Percentiles rank a stretch among this genome's conserved stretches.
Conservation (phyloP, 1,139 yeast species). For the Candida smagusa region DNA sequence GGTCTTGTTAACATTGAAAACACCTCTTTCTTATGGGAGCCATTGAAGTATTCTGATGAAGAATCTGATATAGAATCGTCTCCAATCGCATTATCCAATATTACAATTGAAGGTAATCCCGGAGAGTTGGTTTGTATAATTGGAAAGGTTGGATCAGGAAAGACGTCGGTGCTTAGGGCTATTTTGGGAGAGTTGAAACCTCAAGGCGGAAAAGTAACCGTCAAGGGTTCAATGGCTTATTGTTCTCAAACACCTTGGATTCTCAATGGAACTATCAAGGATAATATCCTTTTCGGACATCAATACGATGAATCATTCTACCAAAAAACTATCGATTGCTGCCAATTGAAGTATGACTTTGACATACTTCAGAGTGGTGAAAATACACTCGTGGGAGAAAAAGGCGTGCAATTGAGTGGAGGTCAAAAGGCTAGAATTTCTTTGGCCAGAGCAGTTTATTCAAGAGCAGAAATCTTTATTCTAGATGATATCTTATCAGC, state of each 20-base stretch:
- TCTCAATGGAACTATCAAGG: slow-evolving; percentile 19
- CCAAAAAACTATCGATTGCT: slow-evolving; percentile 18
- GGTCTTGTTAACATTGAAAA: slow-evolving; percentile 11
- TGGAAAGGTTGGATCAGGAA: slow-evolving; percentile 29
- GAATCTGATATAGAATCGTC: background rate
- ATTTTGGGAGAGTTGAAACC: slow-evolving; percentile 22
- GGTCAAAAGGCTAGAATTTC: slow-evolving; percentile 26
- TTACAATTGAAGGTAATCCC: slow-evolving; percentile 20
- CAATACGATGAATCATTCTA: slow-evolving; percentile 17
- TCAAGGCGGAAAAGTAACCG: slow-evolving; percentile 4
- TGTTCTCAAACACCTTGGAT: slow-evolving; percentile 24
- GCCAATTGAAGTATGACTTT: slow-evolving; percentile 20
- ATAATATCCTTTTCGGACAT: slow-evolving; percentile 22
- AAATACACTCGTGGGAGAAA: slow-evolving; percentile 23
- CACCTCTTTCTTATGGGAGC: slow-evolving; percentile 13
- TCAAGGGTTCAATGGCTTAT: slow-evolving; percentile 24
- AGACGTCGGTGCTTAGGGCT: slow-evolving; percentile 22
- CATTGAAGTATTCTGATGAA: slow-evolving; percentile 14
- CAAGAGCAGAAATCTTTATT: slow-evolving; percentile 20
- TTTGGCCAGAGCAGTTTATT: slow-evolving; percentile 24
- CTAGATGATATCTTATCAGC: slow-evolving; percentile 24
- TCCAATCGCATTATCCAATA: slow-evolving; percentile 17
- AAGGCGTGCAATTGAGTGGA: slow-evolving; percentile 24
- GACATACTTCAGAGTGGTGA: slow-evolving; percentile 22
- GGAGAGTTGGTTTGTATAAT: slow-evolving; percentile 27